phyloP scores from a whole-genome alignment of 768 basidiomycete genomes.

The Podaxis sp. region DNA sequence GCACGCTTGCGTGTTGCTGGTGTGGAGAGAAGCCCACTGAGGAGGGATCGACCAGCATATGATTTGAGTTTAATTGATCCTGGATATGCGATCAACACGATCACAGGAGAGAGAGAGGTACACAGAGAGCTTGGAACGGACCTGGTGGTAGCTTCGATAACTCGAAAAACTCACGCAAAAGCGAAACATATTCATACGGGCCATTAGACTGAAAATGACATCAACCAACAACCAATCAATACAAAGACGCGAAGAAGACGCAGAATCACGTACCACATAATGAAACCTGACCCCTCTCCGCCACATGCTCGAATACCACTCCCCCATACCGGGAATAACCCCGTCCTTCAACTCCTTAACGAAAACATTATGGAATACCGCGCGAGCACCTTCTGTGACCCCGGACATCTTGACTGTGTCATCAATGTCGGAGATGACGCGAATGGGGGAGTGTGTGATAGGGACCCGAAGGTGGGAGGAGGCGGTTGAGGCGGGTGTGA shows the following conservation, averaged over 20 bases:
- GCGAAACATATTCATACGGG: slow-evolving; percentile 78
- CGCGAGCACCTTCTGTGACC: slow-evolving; percentile 72
- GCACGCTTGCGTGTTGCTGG: slow-evolving; percentile 81
- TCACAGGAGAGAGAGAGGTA: neutral
- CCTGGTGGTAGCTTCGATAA: slow-evolving; percentile 68
- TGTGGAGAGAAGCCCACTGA: slow-evolving; percentile 78
- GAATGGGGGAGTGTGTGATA: slow-evolving; percentile 59
- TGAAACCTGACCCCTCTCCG: slow-evolving; percentile 73
- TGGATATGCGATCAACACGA: slow-evolving; percentile 16
- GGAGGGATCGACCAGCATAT: slow-evolving; percentile 78
- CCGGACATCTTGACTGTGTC: slow-evolving; percentile 86
- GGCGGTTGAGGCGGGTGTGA: neutral
- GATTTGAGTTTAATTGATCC: slow-evolving; percentile 81
- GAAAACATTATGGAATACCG: slow-evolving; percentile 89
- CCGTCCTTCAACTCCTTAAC: slow-evolving; percentile 78
- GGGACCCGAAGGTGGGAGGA: slow-evolving; percentile 32
- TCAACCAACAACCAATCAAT: neutral
- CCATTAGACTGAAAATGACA: slow-evolving; percentile 65
- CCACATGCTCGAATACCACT: slow-evolving; percentile 74
- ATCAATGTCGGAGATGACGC: slow-evolving; percentile 91
- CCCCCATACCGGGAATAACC: slow-evolving; percentile 77
- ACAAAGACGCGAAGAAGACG: slow-evolving; percentile 24
- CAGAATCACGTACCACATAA: slow-evolving; percentile 57
- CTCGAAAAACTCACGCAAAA: slow-evolving; percentile 71
- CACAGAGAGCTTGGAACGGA: slow-evolving; percentile 11